phyloP scores from a whole-genome alignment of 2,329 filamentous ascomycete genomes.

The Cryphonectria parasitica region DNA sequence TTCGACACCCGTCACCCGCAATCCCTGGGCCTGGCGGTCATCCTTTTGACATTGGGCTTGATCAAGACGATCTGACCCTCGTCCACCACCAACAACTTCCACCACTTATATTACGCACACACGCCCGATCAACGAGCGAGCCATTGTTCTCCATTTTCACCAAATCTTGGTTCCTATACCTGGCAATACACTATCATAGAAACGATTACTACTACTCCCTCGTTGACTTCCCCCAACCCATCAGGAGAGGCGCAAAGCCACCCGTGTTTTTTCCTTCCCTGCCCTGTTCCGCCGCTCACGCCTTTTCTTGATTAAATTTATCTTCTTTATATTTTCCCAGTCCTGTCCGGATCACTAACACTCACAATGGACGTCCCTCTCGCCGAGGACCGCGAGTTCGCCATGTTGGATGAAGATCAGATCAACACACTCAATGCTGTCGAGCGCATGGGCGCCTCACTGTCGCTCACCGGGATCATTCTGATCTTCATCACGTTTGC shows the following conservation, averaged over 20 bases:
- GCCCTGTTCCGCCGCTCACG: background rate
- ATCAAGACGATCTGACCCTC: constrained; percentile 1
- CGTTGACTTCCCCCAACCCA: background rate
- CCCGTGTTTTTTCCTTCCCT: constrained; percentile 8
- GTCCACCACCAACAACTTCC: background rate
- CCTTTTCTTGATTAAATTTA: background rate
- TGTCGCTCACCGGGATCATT: constrained; percentile 56
- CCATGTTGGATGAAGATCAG: constrained; percentile 36
- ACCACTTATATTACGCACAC: background rate
- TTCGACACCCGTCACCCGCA: constrained; percentile 15
- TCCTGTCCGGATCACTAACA: background rate
- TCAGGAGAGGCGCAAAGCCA: constrained; percentile 17
- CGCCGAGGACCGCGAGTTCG: constrained; percentile 29
- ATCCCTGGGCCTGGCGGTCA: constrained; percentile 15
- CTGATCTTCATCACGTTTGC: constrained; percentile 58
- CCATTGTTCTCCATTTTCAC: background rate
- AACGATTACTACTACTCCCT: background rate
- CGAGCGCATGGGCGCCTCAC: constrained; percentile 57
- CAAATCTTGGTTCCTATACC: constrained; percentile 6
- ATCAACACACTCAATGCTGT: constrained; percentile 49
- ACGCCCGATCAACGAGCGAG: background rate
- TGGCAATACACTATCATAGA: constrained; percentile 19
- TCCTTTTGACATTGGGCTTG: background rate
- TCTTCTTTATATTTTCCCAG: background rate
- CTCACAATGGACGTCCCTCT: constrained; percentile 27